Evolutionary conservation across 768 basidiomycete genomes (phyloP).

Genomic region (Lactifluus subvellereus): DNA sequence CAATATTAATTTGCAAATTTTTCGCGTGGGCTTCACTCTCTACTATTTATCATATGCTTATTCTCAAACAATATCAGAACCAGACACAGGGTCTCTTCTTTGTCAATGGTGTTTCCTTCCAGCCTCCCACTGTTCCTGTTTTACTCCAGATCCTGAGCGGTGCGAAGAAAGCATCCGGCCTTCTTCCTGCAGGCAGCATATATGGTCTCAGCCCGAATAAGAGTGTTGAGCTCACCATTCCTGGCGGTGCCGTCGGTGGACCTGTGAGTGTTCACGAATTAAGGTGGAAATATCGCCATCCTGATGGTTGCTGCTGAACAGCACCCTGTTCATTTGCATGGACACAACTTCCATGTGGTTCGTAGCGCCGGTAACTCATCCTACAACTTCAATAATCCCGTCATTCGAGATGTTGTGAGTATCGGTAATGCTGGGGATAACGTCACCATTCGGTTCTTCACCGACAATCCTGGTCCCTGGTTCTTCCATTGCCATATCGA

Average conservation of each 20-base stretch:
- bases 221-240: constrained; percentile 11
- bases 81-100: background rate
- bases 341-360: constrained; percentile 23
- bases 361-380: constrained; percentile 19
- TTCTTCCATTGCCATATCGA: constrained; percentile 31
- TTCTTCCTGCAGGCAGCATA: constrained; percentile 11
- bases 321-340: constrained; percentile 20
- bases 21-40: constrained; percentile 15
- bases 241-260: constrained; percentile 6
- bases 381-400: constrained; percentile 23
- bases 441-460: constrained; percentile 27
- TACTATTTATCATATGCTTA: background rate
- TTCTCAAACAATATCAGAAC: background rate
- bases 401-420: constrained; percentile 21
- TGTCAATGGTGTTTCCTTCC: background rate
- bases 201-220: background rate
- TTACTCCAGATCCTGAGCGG: constrained; percentile 19
- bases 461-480: constrained; percentile 30
- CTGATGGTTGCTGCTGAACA: background rate
- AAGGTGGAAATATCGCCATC: background rate
- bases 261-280: constrained; percentile 2
- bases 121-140: constrained; percentile 11
- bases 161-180: background rate
- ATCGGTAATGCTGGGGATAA: constrained; percentile 13
- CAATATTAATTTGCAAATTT: constrained; percentile 21